Conservation (phyloP, 1,284 basidiomycete genomes). For the Fistulina hepatica region DNA sequence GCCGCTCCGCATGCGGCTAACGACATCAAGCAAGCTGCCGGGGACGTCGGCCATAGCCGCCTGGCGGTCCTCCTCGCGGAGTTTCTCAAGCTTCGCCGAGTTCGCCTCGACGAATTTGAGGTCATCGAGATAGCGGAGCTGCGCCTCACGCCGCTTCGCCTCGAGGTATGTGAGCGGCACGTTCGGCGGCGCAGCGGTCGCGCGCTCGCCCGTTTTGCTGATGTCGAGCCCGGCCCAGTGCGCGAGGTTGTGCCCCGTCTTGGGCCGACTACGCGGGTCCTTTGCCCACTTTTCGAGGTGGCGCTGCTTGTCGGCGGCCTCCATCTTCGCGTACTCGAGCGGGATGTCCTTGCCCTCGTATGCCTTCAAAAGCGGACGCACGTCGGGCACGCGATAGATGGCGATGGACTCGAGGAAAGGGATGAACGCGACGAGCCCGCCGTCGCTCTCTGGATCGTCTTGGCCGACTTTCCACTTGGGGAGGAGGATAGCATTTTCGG, state of each 20-base stretch:
- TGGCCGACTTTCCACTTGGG: constrained; percentile 73
- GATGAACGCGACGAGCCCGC: constrained; percentile 81
- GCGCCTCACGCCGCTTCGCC: constrained; percentile 79
- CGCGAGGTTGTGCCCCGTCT: constrained; percentile 3
- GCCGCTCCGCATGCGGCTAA: constrained; percentile 21
- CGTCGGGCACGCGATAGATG: constrained; percentile 77
- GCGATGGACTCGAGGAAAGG: constrained; percentile 95
- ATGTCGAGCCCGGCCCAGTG: constrained; percentile 12
- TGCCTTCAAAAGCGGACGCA: constrained; percentile 76
- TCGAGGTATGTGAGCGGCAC: constrained; percentile 83
- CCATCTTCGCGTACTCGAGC: constrained; percentile 79
- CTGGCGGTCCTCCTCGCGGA: constrained; percentile 76
- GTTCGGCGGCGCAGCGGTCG: constrained; percentile 15
- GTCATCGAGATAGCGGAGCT: constrained; percentile 77
- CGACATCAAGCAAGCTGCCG: constrained; percentile 34
- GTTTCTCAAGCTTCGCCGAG: constrained; percentile 69
- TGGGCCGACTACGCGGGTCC: constrained; percentile 20
- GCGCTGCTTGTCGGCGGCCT: constrained; percentile 67
- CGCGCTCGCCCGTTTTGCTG: no score
- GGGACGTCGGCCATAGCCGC: constrained; percentile 45
- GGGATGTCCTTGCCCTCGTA: constrained; percentile 87
- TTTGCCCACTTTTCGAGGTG: constrained; percentile 80
- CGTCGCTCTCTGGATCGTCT: constrained; percentile 53
- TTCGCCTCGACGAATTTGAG: constrained; percentile 81
- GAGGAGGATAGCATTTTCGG: constrained; percentile 82